Base-by-base conservation (phyloP, 139 green algal genomes). In the Closterium sp. region DNA sequence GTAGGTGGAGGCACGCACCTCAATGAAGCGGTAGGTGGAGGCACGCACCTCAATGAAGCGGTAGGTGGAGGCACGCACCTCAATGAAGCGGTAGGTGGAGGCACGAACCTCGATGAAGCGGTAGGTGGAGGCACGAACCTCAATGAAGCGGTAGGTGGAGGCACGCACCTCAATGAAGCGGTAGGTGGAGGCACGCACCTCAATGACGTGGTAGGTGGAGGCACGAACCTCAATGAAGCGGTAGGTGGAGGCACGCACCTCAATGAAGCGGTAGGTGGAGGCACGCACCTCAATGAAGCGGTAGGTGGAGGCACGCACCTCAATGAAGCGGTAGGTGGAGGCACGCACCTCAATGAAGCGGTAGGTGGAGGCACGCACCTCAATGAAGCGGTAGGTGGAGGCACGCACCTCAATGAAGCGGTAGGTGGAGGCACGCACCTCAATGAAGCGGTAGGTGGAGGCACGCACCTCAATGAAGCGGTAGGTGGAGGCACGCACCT, bases 21-120 rank as follows among this genome's bases (percentile, higher is more conserved):
- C 79, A 86, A 86, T n/a, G 27, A 86, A 86, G 24, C 79, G 79
- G 79, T 86, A 86, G 79, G 79, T 86, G 79, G 79, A 86, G 79
- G 79, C 24, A n/a, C n/a, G n/a, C n/a, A n/a, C n/a, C n/a, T n/a
- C n/a, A n/a, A n/a, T n/a, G n/a, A n/a, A n/a, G n/a, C n/a, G n/a
- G n/a, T n/a, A n/a, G n/a, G n/a, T n/a, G n/a, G n/a, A 50, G 38
- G 38, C 38, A 11, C 38, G 38, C 6, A 86, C 79, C 79, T 86
- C 79, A 86, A 86, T n/a, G 27, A 86, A 86, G 24, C 79, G 79
- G 79, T 86, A 86, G 79, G 79, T 86, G 79, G 79, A 86, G 79
- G 79, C 24, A n/a, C n/a, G n/a, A n/a, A n/a, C n/a, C n/a, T n/a
- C n/a, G n/a, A n/a, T n/a, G n/a, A n/a, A n/a, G n/a, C n/a, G n/a